Evolutionary conservation across 768 basidiomycete species (phyloP).

Genomic region (Rhodosporidiobolus sp.): DNA sequence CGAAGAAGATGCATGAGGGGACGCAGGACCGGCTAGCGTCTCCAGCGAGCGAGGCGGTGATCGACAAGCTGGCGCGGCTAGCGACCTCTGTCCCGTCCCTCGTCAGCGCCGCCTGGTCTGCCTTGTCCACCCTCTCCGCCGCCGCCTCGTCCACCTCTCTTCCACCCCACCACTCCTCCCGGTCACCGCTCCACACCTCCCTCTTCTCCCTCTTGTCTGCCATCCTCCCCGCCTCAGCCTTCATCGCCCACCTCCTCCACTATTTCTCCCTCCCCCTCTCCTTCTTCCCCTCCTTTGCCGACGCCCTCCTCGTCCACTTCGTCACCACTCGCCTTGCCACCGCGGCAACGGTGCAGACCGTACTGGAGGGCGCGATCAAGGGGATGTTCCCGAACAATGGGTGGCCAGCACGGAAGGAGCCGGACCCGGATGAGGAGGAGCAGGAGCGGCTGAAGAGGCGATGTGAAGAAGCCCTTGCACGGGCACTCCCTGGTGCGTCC

Average conservation of each 20-base stretch:
- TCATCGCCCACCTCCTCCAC: slow-evolving; percentile 50
- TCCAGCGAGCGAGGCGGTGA: background rate
- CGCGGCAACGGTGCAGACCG: slow-evolving; percentile 56
- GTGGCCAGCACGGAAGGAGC: slow-evolving; percentile 69
- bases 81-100: slow-evolving; percentile 40
- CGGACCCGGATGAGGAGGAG: slow-evolving; percentile 74
- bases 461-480: slow-evolving; percentile 52
- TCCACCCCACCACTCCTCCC: slow-evolving; percentile 62
- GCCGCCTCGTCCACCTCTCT: slow-evolving; percentile 57
- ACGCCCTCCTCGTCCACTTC: slow-evolving; percentile 67
- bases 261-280: slow-evolving; percentile 55
- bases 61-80: background rate
- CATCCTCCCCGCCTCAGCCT: slow-evolving; percentile 55
- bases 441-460: slow-evolving; percentile 58
- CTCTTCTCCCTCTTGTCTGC: slow-evolving; percentile 13
- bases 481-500: slow-evolving; percentile 52
- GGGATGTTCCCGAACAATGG: slow-evolving; percentile 74
- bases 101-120: slow-evolving; percentile 61
- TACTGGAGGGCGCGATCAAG: slow-evolving; percentile 60
- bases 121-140: slow-evolving; percentile 66
- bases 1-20: slow-evolving; percentile 5
- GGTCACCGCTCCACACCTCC: slow-evolving; percentile 47
- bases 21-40: background rate
- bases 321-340: slow-evolving; percentile 60
- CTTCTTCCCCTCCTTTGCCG: slow-evolving; percentile 57